Base-by-base conservation (phyloP, 2,329 filamentous ascomycete genomes). In the Diaporthe eres region DNA sequence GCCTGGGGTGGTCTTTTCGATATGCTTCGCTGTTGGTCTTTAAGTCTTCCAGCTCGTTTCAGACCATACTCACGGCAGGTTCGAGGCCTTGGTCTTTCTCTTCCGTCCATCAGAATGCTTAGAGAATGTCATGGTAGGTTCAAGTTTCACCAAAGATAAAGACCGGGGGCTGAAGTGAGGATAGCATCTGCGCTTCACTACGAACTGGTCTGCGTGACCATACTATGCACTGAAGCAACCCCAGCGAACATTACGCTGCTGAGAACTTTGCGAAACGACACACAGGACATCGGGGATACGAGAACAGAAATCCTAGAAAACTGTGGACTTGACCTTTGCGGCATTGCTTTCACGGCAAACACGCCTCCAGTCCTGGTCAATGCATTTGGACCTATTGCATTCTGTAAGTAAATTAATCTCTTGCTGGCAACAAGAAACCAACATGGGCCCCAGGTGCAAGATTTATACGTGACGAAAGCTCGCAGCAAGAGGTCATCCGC, bases 311-410 rank as follows among this genome's bases (percentile, higher is more conserved):
- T 61, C 28, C 25, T 61, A 42, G 58, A 61, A 42, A 39, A 61
- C 0, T 80, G 83, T 19, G 85, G 86, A 0, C 77, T 83, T 0
- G 81, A 85, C 3, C 81, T 88, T 2, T 88, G 86, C 72, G 86
- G 86, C 2, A 81, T 87, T 17, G 85, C 87, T 0, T 86, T 88
- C 63, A 86, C 86, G 0, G 81, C 85, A n/a, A 84, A 84, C 8
- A 84, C 81, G 7, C 80, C 85, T 0, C 79, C 86, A 0, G 86
- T 88, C 2, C 80, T 87, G 7, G 85, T 89, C 5, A 88, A 89
- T 75, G 82, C 85, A 4, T 88, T 88, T 77, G 87, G 87, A 0
- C 87, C 87, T 19, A 87, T 88, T 39, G 81, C 84, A 2, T 88
- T 85, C 71, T 87, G 87, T 87, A 78, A 80, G 84, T 81, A 13